These are phyloP conservation scores for Penicillium turbatum DNA, from an alignment of 495 filamentous ascomycete genomes.

Conservation along the genomic window DNA sequence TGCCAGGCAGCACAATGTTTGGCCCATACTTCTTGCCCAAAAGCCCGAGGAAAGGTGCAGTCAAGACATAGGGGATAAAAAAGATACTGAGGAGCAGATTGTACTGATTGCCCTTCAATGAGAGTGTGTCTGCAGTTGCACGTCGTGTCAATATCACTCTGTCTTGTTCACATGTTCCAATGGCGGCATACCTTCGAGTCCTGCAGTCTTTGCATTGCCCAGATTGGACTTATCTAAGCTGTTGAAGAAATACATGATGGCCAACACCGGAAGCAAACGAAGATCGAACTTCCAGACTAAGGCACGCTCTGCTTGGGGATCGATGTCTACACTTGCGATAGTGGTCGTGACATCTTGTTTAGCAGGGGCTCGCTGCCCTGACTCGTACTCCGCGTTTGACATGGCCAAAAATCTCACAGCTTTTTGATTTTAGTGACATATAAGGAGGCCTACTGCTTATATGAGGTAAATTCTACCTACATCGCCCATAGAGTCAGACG, in stretches of 20 bases:
- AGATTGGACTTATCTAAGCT: conserved; percentile 63
- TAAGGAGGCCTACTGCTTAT: no score
- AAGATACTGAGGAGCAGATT: conserved; percentile 66
- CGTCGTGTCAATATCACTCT: neutral
- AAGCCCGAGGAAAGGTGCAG: conserved; percentile 58
- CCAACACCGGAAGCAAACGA: conserved; percentile 58
- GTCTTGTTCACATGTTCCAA: neutral
- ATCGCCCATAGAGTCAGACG: no score
- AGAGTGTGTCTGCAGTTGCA: conserved; percentile 27
- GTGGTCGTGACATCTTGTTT: conserved; percentile 1
- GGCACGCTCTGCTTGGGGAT: conserved; percentile 24
- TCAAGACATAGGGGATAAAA: conserved; percentile 67
- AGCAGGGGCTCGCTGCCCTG: neutral
- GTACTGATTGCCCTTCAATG: conserved; percentile 57
- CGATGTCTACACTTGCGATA: conserved; percentile 10
- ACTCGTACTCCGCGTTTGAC: neutral
- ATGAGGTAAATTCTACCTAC: no score
- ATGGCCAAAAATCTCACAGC: neutral
- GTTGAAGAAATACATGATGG: conserved; percentile 64
- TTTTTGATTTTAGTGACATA: no score
- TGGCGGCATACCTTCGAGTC: conserved; percentile 39
- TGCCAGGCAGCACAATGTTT: conserved; percentile 52
- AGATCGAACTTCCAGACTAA: conserved; percentile 53
- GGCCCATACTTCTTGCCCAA: conserved; percentile 63
- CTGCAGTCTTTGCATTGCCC: conserved; percentile 67